phyloP scores from a whole-genome alignment of 169 alveolate species.

The Toxoplasma gondii region DNA sequence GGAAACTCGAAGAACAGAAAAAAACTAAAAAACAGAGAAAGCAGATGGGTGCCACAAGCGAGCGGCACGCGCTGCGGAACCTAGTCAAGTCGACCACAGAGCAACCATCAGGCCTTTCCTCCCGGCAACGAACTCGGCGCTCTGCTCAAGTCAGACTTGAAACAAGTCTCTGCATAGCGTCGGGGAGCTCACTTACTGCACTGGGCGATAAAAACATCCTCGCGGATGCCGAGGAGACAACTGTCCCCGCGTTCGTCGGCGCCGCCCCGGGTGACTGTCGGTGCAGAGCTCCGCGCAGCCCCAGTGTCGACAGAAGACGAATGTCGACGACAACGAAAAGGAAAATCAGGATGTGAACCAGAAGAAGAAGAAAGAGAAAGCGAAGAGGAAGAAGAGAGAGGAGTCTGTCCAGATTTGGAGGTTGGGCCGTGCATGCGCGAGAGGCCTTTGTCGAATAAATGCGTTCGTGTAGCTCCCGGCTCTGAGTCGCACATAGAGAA shows the following conservation, averaged over 20 bases:
- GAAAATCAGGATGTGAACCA: no score
- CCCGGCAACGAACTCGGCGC: no score
- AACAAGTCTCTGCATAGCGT: no score
- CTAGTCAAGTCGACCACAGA: no score
- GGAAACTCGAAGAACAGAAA: no score
- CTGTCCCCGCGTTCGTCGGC: background rate
- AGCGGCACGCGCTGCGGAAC: no score
- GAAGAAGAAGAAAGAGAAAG: background rate
- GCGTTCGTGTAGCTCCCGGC: background rate
- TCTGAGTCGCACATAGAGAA: background rate
- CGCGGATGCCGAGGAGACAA: background rate
- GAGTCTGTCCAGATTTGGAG: background rate
- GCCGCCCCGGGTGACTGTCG: background rate
- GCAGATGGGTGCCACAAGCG: no score
- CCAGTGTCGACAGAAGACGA: background rate
- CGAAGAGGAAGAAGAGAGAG: background rate
- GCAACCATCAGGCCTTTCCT: no score
- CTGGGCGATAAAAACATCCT: background rate
- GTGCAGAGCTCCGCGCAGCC: background rate
- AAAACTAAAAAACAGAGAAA: no score
- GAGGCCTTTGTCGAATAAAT: background rate
- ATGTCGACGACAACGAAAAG: background rate
- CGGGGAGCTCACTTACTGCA: background rate
- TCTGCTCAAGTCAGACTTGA: no score
- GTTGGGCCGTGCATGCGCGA: background rate